Conservation (phyloP, 345 rosid species). For the Brassica nigra region DNA sequence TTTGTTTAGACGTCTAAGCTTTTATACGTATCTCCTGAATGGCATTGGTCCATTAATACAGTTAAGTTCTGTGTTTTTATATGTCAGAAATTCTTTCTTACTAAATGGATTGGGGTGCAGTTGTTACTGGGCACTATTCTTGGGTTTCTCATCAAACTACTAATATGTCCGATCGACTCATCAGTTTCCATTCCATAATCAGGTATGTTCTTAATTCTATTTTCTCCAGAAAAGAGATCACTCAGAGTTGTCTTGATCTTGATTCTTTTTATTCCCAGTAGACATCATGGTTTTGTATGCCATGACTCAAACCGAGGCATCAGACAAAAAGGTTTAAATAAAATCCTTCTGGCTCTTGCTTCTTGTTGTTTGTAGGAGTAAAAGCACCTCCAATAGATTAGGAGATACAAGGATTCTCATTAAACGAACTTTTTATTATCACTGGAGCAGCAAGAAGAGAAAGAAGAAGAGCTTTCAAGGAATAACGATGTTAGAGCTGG, state of each 20-base stretch:
- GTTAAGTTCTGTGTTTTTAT: not conserved
- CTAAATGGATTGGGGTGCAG: not conserved
- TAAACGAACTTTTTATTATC: not conserved
- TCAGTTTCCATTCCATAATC: not conserved
- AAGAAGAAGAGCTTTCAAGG: not conserved
- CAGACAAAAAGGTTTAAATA: not conserved
- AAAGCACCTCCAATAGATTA: not conserved
- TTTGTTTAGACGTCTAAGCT: not conserved
- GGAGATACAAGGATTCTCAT: not conserved
- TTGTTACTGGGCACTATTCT: not conserved
- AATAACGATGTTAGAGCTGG: not conserved
- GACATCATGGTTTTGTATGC: not conserved
- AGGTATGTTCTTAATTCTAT: not conserved
- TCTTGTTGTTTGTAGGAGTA: not conserved
- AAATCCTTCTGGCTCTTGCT: not conserved
- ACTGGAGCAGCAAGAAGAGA: not conserved
- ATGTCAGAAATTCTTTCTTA: not conserved
- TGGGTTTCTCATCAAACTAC: not conserved
- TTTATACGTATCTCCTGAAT: not conserved
- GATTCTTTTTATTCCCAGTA: not conserved
- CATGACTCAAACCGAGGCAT: not conserved
- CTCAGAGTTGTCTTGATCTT: not conserved
- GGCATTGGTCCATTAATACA: not conserved
- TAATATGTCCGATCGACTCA: too few species aligned
- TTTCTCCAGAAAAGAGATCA: not conserved